Conservation (phyloP, 306 rosid species). For the Vachellia pachyceras region DNA sequence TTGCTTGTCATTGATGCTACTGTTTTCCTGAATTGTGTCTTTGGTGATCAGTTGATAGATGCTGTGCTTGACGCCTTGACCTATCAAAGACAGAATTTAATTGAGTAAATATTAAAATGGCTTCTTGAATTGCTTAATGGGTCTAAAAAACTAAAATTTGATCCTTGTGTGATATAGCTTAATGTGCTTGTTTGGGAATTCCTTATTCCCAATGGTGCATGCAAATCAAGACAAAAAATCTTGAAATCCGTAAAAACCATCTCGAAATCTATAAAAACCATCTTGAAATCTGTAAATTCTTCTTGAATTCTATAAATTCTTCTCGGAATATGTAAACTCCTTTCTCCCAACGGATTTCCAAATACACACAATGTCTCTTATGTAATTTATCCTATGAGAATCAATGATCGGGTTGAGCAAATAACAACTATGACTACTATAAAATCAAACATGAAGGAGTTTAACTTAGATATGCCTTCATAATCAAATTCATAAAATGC, state of each 20-base stretch:
- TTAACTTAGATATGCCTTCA: conserved; percentile 16
- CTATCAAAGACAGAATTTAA: background rate
- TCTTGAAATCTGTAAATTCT: too few species aligned
- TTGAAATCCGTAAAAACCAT: too few species aligned
- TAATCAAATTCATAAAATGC: background rate
- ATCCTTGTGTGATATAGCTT: background rate
- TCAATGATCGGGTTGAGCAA: conserved; percentile 2
- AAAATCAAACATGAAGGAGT: background rate
- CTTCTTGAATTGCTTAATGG: background rate
- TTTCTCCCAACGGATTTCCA: too few species aligned
- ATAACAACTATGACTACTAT: conserved; percentile 1
- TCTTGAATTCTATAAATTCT: too few species aligned
- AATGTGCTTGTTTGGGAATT: too few species aligned
- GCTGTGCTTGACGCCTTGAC: background rate
- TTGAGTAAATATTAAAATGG: background rate
- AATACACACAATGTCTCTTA: too few species aligned
- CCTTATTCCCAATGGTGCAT: too few species aligned
- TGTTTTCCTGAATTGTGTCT: background rate
- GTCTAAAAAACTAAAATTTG: background rate
- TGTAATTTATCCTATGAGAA: background rate
- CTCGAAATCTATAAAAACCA: too few species aligned
- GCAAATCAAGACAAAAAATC: too few species aligned
- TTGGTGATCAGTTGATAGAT: background rate
- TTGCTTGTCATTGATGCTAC: conserved; percentile 23
- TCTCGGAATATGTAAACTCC: too few species aligned